These are phyloP conservation scores for Cercospora sp. DNA, from an alignment of 2,329 filamentous ascomycete species.

Conservation along the genomic window DNA sequence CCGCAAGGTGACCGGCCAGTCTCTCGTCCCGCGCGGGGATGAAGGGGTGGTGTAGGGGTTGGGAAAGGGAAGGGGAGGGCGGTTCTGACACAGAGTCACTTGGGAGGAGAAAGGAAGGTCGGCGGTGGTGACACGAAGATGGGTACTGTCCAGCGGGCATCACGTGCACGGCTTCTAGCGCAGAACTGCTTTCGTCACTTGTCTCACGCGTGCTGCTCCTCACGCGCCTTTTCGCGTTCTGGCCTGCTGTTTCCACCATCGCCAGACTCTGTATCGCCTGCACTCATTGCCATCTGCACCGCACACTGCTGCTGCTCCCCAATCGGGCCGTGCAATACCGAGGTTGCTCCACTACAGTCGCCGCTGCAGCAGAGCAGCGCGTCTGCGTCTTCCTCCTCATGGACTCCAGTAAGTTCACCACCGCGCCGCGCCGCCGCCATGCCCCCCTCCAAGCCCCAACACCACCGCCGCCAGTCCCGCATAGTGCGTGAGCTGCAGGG, in stretches of 20 bases:
- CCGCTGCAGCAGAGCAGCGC: background rate
- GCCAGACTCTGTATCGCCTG: background rate
- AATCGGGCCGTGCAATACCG: constrained; percentile 9
- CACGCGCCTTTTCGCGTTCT: background rate
- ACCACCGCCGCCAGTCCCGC: constrained; percentile 9
- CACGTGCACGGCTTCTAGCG: background rate
- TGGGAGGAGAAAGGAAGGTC: constrained; percentile 22
- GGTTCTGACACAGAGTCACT: constrained; percentile 20
- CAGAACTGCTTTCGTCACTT: background rate
- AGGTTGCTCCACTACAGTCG: constrained; percentile 10
- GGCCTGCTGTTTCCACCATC: background rate
- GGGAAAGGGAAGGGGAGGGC: constrained; percentile 14
- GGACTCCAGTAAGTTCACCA: constrained; percentile 27
- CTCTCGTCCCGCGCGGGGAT: constrained; percentile 15
- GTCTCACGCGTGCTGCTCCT: background rate
- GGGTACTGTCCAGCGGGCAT: background rate
- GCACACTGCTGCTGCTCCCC: background rate
- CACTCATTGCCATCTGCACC: background rate
- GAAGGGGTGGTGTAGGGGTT: constrained; percentile 10
- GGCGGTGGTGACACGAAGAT: constrained; percentile 23
- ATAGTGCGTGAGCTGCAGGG: constrained; percentile 13
- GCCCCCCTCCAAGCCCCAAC: constrained; percentile 3
- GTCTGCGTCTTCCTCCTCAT: constrained; percentile 13
- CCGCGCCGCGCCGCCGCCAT: background rate
- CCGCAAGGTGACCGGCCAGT: constrained; percentile 14